These are phyloP conservation scores for Glomus cerebriforme DNA, from an alignment of 192 early-diverging fungal species.

Conservation along the genomic window DNA sequence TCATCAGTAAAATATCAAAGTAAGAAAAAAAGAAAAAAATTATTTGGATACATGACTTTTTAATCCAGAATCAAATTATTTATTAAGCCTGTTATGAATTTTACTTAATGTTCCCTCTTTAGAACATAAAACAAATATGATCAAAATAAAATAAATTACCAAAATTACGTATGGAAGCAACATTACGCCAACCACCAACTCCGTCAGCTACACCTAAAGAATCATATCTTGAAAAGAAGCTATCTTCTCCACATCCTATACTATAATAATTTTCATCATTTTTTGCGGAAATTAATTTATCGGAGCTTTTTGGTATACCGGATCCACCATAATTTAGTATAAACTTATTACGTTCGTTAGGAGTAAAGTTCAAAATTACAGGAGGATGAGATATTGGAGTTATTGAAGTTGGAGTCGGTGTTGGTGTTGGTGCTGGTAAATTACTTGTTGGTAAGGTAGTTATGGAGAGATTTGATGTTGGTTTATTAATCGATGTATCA, in stretches of 20 bases:
- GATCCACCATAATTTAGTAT: slow-evolving; percentile 52
- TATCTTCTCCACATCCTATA: slow-evolving; percentile 87
- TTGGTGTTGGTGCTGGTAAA: no score
- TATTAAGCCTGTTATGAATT: no score
- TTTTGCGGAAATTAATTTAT: slow-evolving; percentile 35
- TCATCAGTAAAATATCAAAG: background rate
- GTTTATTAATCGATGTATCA: background rate
- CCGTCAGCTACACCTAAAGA: slow-evolving; percentile 93
- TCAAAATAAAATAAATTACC: slow-evolving; percentile 14
- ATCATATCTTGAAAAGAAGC: slow-evolving; percentile 86
- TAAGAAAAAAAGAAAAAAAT: background rate
- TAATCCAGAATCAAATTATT: no score
- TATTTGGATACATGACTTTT: background rate
- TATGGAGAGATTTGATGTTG: background rate
- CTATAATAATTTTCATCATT: slow-evolving; percentile 59
- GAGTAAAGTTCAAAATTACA: background rate
- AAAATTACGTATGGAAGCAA: background rate
- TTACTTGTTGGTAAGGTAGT: background rate
- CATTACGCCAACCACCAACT: slow-evolving; percentile 86
- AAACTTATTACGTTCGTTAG: slow-evolving; percentile 36
- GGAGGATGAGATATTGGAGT: background rate
- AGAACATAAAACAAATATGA: background rate
- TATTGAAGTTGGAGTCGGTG: no score
- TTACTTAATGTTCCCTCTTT: no score
- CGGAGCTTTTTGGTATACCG: slow-evolving; percentile 51